Evolutionary conservation across 768 basidiomycete genomes (phyloP), one percentile per base, ranked within the genome.

Genomic region (Lepiota venenata): DNA sequence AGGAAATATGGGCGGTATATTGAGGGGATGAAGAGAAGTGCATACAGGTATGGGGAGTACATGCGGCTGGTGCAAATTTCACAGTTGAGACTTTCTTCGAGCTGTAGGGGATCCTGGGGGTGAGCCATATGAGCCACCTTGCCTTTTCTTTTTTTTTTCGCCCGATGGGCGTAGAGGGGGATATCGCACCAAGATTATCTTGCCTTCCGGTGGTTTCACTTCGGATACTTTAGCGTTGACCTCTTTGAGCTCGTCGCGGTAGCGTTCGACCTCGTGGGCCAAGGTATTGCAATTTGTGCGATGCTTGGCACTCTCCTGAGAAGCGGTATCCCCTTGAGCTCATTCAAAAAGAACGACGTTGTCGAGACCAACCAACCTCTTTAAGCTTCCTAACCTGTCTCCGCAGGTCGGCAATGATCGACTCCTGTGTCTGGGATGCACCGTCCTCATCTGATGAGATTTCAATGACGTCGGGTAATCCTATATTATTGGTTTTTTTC

Each of bases 31-130:
- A 29, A 38, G 41, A 16, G 35, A 20, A 22, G 7, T 37, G 71
- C 85, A 39, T 60, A 88, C 87, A 77, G 74, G 60, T 80, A 85
- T 0, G 88, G 87, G 7, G 71, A 70, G 83, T 84, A 87, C 80
- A 89, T 81, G 54, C 75, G 76, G 39, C 67, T 55, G 0, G 79
- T 75, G 63, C 88, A 91, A 39, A 91, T 79, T 55, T 85, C 85
- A 62, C 88, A 91, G 39, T 68, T 73, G 11, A 82, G 64, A 43
- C 74, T 61, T 21, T 88, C 86, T 27, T 82, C 80, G 0, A 89
- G 56, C 35, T 75, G 60, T 0, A 66, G 59, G n/a, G 68, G 21
- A 56, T 77, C 70, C 82, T 83, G 44, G 25, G 40, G 29, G 21
- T 25, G 32, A 20, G 20, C 40, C 49, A 32, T 36, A 20, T 10